Percentiles rank a stretch among this genome's conserved stretches.
Conservation (phyloP, 2,329 filamentous ascomycete genomes). For the Ceratocystis cacaofunesta region DNA sequence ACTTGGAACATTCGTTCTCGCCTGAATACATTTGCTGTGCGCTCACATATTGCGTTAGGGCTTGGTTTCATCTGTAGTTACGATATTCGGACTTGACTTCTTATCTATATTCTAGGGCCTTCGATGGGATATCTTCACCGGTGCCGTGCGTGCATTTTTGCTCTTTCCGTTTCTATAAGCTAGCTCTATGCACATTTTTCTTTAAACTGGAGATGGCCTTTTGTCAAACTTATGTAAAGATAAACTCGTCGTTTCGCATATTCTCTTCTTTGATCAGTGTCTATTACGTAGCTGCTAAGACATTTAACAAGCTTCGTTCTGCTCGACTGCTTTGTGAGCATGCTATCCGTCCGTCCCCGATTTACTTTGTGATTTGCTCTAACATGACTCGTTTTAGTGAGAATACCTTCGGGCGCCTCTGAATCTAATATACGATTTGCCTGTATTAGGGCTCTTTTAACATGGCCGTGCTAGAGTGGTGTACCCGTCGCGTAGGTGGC, state of each 20-base stretch:
- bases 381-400: not conserved
- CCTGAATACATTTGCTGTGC: not conserved
- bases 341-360: not conserved
- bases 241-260: not conserved
- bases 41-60: not conserved
- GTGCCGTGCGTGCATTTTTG: not conserved
- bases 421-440: not conserved
- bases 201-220: not conserved
- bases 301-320: not conserved
- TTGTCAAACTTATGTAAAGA: not conserved
- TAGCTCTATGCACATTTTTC: not conserved
- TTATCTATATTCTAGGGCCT: not conserved
- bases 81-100: not conserved
- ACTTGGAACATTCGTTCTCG: not conserved
- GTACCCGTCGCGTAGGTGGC: conserved; percentile 38
- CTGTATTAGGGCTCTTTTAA: not conserved
- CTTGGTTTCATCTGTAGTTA: not conserved
- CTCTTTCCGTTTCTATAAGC: not conserved
- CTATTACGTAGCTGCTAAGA: not conserved
- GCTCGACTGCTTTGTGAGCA: not conserved
- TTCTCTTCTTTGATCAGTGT: not conserved
- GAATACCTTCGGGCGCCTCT: conserved; percentile 15
- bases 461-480: conserved; percentile 43
- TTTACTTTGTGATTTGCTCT: not conserved
- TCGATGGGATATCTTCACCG: not conserved